Evolutionary conservation across 1,139 yeast genomes (phyloP).

Genomic region (Zygosaccharomyces pseudobailii): DNA sequence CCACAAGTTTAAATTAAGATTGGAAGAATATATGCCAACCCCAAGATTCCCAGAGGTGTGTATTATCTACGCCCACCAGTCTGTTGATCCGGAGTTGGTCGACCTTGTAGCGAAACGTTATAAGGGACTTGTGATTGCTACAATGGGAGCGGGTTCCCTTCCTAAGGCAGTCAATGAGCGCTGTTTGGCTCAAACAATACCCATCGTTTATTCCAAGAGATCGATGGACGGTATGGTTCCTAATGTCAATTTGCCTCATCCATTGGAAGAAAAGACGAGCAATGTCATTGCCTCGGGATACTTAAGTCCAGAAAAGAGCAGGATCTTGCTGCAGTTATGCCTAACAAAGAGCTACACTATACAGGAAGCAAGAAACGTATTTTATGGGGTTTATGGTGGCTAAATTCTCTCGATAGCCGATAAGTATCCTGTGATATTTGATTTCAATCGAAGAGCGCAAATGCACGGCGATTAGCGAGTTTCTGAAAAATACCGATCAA

Average conservation of each 20-base stretch:
- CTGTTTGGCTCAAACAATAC: slow-evolving; percentile 38
- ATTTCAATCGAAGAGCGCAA: not conserved
- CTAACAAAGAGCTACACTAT: slow-evolving; percentile 42
- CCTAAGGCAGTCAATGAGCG: slow-evolving; percentile 46
- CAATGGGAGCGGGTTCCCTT: slow-evolving; percentile 70
- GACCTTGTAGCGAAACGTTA: slow-evolving; percentile 42
- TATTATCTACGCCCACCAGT: slow-evolving; percentile 57
- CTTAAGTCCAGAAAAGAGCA: slow-evolving; percentile 61
- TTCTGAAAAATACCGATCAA: not conserved
- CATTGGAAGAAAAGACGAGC: slow-evolving; percentile 17
- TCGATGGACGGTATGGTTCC: slow-evolving; percentile 64
- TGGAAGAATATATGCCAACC: slow-evolving; percentile 19
- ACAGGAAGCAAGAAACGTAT: slow-evolving; percentile 43
- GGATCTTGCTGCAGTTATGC: slow-evolving; percentile 58
- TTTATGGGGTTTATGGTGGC: slow-evolving; percentile 46
- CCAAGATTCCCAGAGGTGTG: slow-evolving; percentile 40
- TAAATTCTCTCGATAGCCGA: slow-evolving; percentile 7
- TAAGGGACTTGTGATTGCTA: slow-evolving; percentile 57
- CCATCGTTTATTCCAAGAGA: slow-evolving; percentile 60
- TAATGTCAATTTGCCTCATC: slow-evolving; percentile 42
- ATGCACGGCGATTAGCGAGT: not conserved
- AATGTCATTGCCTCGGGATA: slow-evolving; percentile 56
- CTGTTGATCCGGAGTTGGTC: slow-evolving; percentile 47
- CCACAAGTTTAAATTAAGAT: slow-evolving; percentile 38
- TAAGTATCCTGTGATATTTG: not conserved